phyloP scores from a whole-genome alignment of 805 yeast species.

The Groenewaldozyma tartarivorans region DNA sequence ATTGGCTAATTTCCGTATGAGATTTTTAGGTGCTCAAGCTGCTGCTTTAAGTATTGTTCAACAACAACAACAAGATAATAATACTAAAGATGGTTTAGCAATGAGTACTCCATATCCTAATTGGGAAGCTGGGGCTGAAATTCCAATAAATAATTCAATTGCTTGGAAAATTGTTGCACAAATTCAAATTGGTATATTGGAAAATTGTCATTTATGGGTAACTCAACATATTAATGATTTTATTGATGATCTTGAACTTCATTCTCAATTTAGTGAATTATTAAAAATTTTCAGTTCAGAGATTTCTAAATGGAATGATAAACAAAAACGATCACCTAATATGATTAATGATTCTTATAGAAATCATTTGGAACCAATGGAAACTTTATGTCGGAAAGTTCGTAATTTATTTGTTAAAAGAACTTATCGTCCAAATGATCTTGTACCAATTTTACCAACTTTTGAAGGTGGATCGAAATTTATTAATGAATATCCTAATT shows the following conservation, averaged over 20 bases:
- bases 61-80: not conserved
- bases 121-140: constrained; percentile 18
- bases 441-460: constrained; percentile 18
- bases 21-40: constrained; percentile 54
- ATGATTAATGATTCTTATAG: constrained; percentile 14
- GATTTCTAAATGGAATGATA: constrained; percentile 29
- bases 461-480: not conserved
- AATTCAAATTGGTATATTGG: constrained; percentile 74
- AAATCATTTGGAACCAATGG: constrained; percentile 21
- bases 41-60: constrained; percentile 47
- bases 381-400: constrained; percentile 47
- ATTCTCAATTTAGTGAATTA: constrained; percentile 51
- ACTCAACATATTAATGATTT: constrained; percentile 69
- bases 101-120: constrained; percentile 13
- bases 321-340: constrained; percentile 2
- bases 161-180: constrained; percentile 63
- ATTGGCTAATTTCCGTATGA: constrained; percentile 40
- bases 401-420: constrained; percentile 45
- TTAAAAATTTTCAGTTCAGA: constrained; percentile 62
- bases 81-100: not conserved
- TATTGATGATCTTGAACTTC: constrained; percentile 53
- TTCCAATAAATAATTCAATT: constrained; percentile 34
- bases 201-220: constrained; percentile 61
- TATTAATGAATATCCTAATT: constrained; percentile 10
- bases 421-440: constrained; percentile 26